A percentile compares a stretch with the other conserved stretches of the same genome.
Evolutionary conservation across 2,329 filamentous ascomycete species (phyloP).

Genomic region (Coniochaeta prunicola): DNA sequence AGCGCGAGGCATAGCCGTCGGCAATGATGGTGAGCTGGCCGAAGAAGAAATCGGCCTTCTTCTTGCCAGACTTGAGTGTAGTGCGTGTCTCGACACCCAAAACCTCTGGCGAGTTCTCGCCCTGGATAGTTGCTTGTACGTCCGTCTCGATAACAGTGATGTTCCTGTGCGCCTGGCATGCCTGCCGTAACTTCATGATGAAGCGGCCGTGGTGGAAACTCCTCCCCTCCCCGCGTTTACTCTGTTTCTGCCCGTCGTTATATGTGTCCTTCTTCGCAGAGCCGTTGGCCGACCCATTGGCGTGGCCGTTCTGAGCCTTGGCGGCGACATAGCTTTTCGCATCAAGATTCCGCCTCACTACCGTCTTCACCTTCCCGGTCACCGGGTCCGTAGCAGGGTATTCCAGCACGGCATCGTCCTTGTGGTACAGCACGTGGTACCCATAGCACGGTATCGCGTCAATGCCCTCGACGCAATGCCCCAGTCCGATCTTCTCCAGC

Average conservation of each 20-base stretch:
- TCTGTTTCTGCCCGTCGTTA: constrained; percentile 18
- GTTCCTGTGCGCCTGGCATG: constrained; percentile 69
- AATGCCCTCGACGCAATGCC: constrained; percentile 78
- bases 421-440: constrained; percentile 82
- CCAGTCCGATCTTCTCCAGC: constrained; percentile 71
- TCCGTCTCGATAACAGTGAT: constrained; percentile 90
- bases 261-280: constrained; percentile 8
- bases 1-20: constrained; percentile 88
- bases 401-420: constrained; percentile 63
- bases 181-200: constrained; percentile 70
- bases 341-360: constrained; percentile 5
- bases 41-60: constrained; percentile 71
- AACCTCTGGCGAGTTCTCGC: constrained; percentile 61
- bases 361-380: constrained; percentile 29
- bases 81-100: constrained; percentile 77
- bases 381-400: constrained; percentile 60
- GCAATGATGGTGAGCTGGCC: constrained; percentile 81
- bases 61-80: constrained; percentile 45
- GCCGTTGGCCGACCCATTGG: constrained; percentile 16
- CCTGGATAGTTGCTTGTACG: constrained; percentile 67
- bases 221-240: constrained; percentile 58
- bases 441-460: constrained; percentile 78
- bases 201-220: constrained; percentile 94
- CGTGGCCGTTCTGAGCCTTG: constrained; percentile 13
- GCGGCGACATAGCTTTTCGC: constrained; percentile 10